phyloP scores from a whole-genome alignment of 2,329 filamentous ascomycete genomes.

The Diplodia corticola region DNA sequence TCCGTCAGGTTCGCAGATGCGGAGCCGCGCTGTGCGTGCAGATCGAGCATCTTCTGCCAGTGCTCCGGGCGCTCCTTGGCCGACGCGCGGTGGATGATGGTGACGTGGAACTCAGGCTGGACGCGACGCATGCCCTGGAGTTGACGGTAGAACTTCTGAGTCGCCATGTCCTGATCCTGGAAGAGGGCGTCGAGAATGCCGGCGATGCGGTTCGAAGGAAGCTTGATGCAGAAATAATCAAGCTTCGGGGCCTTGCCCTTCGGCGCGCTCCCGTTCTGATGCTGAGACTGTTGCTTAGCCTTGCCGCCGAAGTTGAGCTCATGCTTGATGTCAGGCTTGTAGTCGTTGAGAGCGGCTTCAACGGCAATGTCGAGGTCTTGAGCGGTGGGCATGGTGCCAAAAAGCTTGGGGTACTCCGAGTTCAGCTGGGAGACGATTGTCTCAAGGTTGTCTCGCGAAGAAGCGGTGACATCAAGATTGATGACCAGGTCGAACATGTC shows the following conservation, averaged over 20 bases:
- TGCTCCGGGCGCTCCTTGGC: conserved; percentile 63
- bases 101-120: conserved; percentile 89
- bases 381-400: conserved; percentile 68
- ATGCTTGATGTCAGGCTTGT: conserved; percentile 74
- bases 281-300: conserved; percentile 36
- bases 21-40: conserved; percentile 51
- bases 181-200: conserved; percentile 71
- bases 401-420: conserved; percentile 72
- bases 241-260: conserved; percentile 47
- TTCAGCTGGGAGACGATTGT: conserved; percentile 71
- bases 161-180: conserved; percentile 53
- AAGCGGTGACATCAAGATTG: conserved; percentile 72
- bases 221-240: conserved; percentile 65
- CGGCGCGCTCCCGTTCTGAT: neutral
- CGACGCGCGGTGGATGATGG: conserved; percentile 78
- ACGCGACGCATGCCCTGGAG: conserved; percentile 73
- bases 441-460: conserved; percentile 86
- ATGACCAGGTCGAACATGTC: conserved; percentile 81
- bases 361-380: conserved; percentile 81
- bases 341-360: conserved; percentile 70
- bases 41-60: conserved; percentile 71
- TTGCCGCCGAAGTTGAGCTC: conserved; percentile 58
- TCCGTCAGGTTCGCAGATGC: conserved; percentile 42
- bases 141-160: conserved; percentile 70
- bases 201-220: conserved; percentile 55